Evolutionary conservation across 2,329 filamentous ascomycete species (phyloP).

Genomic region (Fonsecaea multimorphosa): DNA sequence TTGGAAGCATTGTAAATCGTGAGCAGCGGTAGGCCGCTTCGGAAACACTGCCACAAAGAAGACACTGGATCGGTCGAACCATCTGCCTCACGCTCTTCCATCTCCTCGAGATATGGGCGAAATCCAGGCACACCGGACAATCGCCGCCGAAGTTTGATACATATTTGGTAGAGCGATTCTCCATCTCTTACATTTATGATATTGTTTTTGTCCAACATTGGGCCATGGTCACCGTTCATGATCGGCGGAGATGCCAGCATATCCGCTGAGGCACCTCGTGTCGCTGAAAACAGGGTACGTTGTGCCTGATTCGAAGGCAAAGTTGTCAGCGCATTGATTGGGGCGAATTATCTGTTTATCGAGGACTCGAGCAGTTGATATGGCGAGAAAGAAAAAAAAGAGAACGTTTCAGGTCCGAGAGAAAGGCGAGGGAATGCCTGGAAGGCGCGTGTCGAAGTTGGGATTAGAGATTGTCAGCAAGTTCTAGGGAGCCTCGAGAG

Average conservation of each 20-base stretch:
- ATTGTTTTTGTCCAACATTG: conserved; percentile 80
- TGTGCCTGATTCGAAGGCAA: not conserved
- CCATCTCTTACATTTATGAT: conserved; percentile 98
- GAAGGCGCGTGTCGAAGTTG: conserved; percentile 15
- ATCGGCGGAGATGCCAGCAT: conserved; percentile 48
- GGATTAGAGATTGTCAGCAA: conserved; percentile 21
- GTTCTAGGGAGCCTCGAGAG: conserved; percentile 5
- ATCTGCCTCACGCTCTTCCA: conserved; percentile 70
- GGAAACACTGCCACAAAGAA: conserved; percentile 85
- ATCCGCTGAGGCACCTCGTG: conserved; percentile 20
- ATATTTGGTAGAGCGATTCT: conserved; percentile 95
- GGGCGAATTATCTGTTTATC: not conserved
- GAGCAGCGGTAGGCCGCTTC: conserved; percentile 81
- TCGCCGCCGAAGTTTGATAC: conserved; percentile 80
- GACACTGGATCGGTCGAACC: conserved; percentile 78
- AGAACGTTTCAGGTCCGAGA: not conserved
- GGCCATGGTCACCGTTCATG: conserved; percentile 53
- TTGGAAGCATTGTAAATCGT: conserved; percentile 86
- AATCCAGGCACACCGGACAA: conserved; percentile 85
- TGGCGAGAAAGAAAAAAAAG: conserved; percentile 4
- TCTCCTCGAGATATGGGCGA: conserved; percentile 72
- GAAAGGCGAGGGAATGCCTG: not conserved
- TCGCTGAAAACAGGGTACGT: conserved; percentile 6
- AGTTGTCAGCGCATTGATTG: conserved; percentile 23
- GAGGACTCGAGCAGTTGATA: not conserved